Evolutionary conservation across 305 asterid species (phyloP).

Genomic region (Fraxinus nigra): DNA sequence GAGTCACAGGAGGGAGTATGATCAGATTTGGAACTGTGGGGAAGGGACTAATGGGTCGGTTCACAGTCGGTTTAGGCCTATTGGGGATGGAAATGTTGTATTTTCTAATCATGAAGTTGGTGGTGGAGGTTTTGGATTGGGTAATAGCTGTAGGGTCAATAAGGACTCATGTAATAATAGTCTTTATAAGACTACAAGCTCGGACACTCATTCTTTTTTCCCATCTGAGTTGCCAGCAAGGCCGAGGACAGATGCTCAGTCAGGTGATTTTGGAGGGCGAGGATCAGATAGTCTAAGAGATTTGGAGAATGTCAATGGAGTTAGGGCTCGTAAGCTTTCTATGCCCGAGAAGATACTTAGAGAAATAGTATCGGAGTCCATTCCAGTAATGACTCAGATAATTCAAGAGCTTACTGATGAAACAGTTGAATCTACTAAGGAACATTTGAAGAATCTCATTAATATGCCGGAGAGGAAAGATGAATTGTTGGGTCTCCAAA

Average conservation of each 20-base stretch:
- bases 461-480: constrained; percentile 57
- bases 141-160: constrained; percentile 25
- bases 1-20: constrained; percentile 58
- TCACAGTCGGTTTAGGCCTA: constrained; percentile 82
- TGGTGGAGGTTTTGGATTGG: constrained; percentile 46
- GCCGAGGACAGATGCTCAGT: constrained; percentile 48
- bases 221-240: constrained; percentile 92
- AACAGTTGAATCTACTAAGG: constrained; percentile 65
- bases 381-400: constrained; percentile 67
- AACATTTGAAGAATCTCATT: constrained; percentile 52
- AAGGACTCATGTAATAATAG: constrained; percentile 57
- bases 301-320: constrained; percentile 44
- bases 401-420: constrained; percentile 78
- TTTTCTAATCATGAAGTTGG: constrained; percentile 46
- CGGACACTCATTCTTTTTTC: constrained; percentile 69
- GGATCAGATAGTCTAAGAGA: constrained; percentile 43
- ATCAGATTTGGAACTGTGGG: constrained; percentile 89
- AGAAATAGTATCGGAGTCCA: constrained; percentile 76
- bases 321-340: constrained; percentile 42
- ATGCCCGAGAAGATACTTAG: constrained; percentile 76
- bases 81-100: constrained; percentile 80
- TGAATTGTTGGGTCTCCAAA: constrained; percentile 60
- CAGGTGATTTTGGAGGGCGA: neutral
- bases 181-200: constrained; percentile 51
- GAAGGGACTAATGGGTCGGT: constrained; percentile 92